Evolutionary conservation across 2,329 filamentous ascomycete species (phyloP).

Genomic region (Stachybotrys chartarum): DNA sequence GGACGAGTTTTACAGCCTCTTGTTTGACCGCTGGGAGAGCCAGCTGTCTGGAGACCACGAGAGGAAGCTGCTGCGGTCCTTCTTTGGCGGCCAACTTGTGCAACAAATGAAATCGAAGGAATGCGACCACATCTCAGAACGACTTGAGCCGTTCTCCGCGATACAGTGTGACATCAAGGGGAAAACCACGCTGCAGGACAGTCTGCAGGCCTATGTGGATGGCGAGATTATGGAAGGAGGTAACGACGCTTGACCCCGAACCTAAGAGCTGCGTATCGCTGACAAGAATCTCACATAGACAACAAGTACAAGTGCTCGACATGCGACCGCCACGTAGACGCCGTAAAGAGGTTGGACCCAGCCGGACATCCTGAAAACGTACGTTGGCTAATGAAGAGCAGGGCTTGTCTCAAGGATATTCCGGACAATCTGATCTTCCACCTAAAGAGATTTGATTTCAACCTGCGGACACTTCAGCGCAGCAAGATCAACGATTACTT

Average conservation of each 20-base stretch:
- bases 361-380: not conserved
- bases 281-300: slow-evolving; percentile 41
- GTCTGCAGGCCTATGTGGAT: slow-evolving; percentile 88
- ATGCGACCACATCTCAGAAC: slow-evolving; percentile 87
- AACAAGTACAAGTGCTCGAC: slow-evolving; percentile 97
- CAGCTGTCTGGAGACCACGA: slow-evolving; percentile 63
- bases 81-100: slow-evolving; percentile 87
- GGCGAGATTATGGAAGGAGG: slow-evolving; percentile 93
- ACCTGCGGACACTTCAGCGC: slow-evolving; percentile 66
- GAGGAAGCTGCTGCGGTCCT: slow-evolving; percentile 68
- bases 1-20: slow-evolving; percentile 91
- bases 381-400: slow-evolving; percentile 21
- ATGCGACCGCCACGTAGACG: slow-evolving; percentile 83
- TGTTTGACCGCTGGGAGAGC: slow-evolving; percentile 86
- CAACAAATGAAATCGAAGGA: slow-evolving; percentile 95
- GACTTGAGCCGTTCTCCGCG: slow-evolving; percentile 83
- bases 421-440: slow-evolving; percentile 95
- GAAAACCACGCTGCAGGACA: slow-evolving; percentile 76
- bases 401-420: slow-evolving; percentile 84
- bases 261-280: not conserved
- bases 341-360: slow-evolving; percentile 67
- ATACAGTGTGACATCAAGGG: slow-evolving; percentile 97
- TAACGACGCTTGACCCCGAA: slow-evolving; percentile 14
- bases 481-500: slow-evolving; percentile 97
- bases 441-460: slow-evolving; percentile 81